Evolutionary conservation across 2,329 filamentous ascomycete species (phyloP).

Genomic region (Microcyclospora tardicrescens): DNA sequence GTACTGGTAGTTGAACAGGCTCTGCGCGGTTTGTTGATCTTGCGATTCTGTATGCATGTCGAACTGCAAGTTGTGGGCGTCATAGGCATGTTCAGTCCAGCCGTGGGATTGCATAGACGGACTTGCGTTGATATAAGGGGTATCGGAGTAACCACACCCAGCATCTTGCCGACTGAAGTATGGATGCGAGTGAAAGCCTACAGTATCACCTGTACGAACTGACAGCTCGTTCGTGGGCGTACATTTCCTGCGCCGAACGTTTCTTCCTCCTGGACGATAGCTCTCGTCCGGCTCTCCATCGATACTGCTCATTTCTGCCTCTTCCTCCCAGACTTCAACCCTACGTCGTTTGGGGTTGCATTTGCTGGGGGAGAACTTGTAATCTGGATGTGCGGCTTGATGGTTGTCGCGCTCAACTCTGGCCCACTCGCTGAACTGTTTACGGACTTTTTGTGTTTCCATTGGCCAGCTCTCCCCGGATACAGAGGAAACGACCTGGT

Average conservation of each 20-base stretch:
- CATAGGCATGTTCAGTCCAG: constrained; percentile 18
- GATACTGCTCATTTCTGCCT: constrained; percentile 21
- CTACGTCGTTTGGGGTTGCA: constrained; percentile 39
- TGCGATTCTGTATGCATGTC: constrained; percentile 11
- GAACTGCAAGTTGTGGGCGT: constrained; percentile 16
- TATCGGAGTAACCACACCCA: constrained; percentile 17
- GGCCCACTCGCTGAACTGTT: constrained; percentile 67
- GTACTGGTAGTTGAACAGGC: constrained; percentile 9
- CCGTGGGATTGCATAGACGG: constrained; percentile 19
- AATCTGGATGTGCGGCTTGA: constrained; percentile 69
- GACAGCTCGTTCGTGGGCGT: background rate
- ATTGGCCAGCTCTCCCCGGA: constrained; percentile 76
- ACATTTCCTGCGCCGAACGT: constrained; percentile 13
- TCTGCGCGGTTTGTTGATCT: constrained; percentile 2
- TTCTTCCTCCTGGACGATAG: constrained; percentile 14
- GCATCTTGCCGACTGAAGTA: constrained; percentile 18
- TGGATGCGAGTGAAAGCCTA: constrained; percentile 20
- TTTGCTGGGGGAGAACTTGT: constrained; percentile 88
- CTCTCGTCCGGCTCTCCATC: constrained; percentile 24
- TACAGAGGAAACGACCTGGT: constrained; percentile 82
- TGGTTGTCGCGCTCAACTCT: constrained; percentile 75
- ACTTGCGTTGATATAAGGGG: constrained; percentile 16
- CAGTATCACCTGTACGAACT: constrained; percentile 14
- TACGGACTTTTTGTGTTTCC: constrained; percentile 59
- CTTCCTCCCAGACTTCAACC: constrained; percentile 21